A percentile compares a stretch with the other conserved stretches of the same genome.
Conservation (phyloP, 2,329 filamentous ascomycete species). For the Nigrospora oryzae region DNA sequence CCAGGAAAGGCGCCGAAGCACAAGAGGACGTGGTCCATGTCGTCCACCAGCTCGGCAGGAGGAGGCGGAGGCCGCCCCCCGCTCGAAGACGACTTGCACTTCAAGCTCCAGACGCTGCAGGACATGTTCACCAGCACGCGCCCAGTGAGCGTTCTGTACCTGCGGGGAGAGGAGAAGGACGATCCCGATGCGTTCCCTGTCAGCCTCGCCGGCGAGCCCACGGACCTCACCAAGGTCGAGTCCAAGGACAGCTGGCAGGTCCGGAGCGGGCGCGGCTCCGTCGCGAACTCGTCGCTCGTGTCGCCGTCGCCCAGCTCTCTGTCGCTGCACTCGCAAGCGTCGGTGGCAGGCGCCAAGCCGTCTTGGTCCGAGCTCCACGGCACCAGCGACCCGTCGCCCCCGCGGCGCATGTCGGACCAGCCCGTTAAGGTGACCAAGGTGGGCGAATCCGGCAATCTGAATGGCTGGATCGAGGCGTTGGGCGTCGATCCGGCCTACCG, state of each 20-base stretch:
- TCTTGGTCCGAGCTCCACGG: conserved; percentile 53
- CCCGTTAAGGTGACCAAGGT: conserved; percentile 42
- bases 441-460: conserved; percentile 56
- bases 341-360: conserved; percentile 27
- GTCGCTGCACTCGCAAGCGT: conserved; percentile 50
- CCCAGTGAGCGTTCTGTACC: conserved; percentile 68
- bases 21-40: conserved; percentile 92
- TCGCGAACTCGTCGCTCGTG: conserved; percentile 52
- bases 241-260: conserved; percentile 43
- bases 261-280: conserved; percentile 47
- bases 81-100: conserved; percentile 67
- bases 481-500: conserved; percentile 84
- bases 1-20: conserved; percentile 83
- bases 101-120: conserved; percentile 69
- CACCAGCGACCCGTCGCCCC: conserved; percentile 33
- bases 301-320: conserved; percentile 60
- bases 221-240: conserved; percentile 48
- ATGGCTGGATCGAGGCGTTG: conserved; percentile 82
- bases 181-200: conserved; percentile 76
- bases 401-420: conserved; percentile 39
- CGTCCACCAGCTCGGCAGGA: conserved; percentile 60
- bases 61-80: conserved; percentile 36
- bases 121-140: conserved; percentile 85
- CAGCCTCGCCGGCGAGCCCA: conserved; percentile 58
- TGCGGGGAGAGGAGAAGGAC: conserved; percentile 68